Evolutionary conservation across 2,329 filamentous ascomycete species (phyloP).

Genomic region (Fusarium neocosmosporiellum): DNA sequence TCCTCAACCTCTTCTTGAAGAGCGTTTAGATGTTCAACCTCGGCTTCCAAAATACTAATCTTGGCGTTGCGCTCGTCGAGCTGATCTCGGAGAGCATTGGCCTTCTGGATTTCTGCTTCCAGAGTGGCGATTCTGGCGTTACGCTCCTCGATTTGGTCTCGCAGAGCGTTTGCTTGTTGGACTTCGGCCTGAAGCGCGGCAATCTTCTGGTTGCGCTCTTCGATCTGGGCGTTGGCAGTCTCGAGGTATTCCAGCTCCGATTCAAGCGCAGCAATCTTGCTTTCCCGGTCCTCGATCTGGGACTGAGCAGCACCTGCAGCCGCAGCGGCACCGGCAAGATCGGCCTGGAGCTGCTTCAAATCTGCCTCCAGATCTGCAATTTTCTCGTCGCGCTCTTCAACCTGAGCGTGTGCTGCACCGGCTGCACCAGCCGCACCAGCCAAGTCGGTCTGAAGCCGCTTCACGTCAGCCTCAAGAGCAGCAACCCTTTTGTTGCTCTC

Average conservation of each 20-base stretch:
- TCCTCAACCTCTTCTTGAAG: slow-evolving; percentile 22
- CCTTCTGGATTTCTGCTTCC: slow-evolving; percentile 49
- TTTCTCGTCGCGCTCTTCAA: slow-evolving; percentile 52
- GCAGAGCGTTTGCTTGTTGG: not conserved
- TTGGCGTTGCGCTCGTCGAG: slow-evolving; percentile 53
- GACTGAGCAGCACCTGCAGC: slow-evolving; percentile 20
- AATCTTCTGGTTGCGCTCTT: slow-evolving; percentile 38
- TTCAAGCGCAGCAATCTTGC: slow-evolving; percentile 34
- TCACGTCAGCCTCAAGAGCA: slow-evolving; percentile 52
- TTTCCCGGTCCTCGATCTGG: slow-evolving; percentile 38
- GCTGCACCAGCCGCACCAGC: slow-evolving; percentile 37
- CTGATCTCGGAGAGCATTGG: not conserved
- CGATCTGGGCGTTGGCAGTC: slow-evolving; percentile 34
- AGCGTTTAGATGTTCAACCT: slow-evolving; percentile 28
- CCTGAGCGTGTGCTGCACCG: slow-evolving; percentile 39
- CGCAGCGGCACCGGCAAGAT: slow-evolving; percentile 29
- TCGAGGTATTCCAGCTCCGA: slow-evolving; percentile 30
- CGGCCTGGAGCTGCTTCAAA: slow-evolving; percentile 28
- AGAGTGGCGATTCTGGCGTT: slow-evolving; percentile 32
- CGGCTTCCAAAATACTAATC: slow-evolving; percentile 55
- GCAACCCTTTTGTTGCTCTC: slow-evolving; percentile 52
- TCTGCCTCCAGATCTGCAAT: slow-evolving; percentile 54
- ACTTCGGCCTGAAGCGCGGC: slow-evolving; percentile 28
- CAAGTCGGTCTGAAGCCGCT: slow-evolving; percentile 45
- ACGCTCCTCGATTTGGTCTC: slow-evolving; percentile 32